Evolutionary conservation across 1,139 yeast genomes (phyloP).

Genomic region (Blastobotrys aristatus): DNA sequence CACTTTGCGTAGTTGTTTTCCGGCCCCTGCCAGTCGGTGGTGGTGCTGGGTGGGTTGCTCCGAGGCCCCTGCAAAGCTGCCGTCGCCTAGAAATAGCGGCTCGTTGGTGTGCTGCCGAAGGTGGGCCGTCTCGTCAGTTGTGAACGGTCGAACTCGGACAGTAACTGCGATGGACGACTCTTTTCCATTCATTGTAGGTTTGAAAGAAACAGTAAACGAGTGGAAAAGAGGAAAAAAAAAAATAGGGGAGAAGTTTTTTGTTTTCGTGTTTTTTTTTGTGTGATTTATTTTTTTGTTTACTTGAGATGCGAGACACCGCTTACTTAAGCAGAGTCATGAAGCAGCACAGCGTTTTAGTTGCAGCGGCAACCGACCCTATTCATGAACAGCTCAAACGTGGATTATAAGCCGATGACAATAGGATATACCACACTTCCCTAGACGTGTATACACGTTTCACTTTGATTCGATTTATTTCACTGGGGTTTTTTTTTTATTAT

Average conservation of each 20-base stretch:
- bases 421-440: too few species aligned
- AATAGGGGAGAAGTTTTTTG: not conserved
- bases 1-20: constrained; percentile 50
- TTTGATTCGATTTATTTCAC: too few species aligned
- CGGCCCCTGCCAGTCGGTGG: not conserved
- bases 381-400: too few species aligned
- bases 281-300: not conserved
- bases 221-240: constrained; percentile 1
- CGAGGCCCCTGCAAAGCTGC: constrained; percentile 36
- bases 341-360: too few species aligned
- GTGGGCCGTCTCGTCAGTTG: constrained; percentile 48
- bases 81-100: constrained; percentile 52
- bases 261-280: not conserved
- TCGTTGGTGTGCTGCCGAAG: constrained; percentile 32
- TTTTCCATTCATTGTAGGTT: constrained; percentile 24
- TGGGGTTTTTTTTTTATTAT: too few species aligned
- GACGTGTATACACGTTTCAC: too few species aligned
- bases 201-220: not conserved
- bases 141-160: constrained; percentile 76
- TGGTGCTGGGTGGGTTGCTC: not conserved
- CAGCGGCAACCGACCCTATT: too few species aligned
- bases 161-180: constrained; percentile 74
- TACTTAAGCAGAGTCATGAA: too few species aligned
- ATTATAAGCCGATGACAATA: too few species aligned
- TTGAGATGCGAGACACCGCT: not conserved